These are phyloP conservation scores for Trichoderma parareesei DNA, from an alignment of 495 filamentous ascomycete genomes.

Conservation along the genomic window DNA sequence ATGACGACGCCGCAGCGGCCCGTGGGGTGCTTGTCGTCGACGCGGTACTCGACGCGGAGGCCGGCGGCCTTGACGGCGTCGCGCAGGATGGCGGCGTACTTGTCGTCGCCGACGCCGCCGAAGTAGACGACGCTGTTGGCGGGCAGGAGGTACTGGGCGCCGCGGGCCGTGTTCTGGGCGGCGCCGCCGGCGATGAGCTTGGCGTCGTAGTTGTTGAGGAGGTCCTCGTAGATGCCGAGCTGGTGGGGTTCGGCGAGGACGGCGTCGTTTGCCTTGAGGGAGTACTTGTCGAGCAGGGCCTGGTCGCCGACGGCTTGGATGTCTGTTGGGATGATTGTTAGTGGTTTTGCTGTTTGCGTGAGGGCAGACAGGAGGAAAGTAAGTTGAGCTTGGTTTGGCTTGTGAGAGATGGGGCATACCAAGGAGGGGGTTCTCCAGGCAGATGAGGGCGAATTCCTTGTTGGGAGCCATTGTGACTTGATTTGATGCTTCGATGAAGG, in stretches of 20 bases:
- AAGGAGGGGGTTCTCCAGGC: conserved; percentile 93
- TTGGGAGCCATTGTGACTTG: conserved; percentile 54
- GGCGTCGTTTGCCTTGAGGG: conserved; percentile 89
- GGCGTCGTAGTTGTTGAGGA: conserved; percentile 75
- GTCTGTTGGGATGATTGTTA: conserved; percentile 42
- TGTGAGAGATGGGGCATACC: conserved; percentile 47
- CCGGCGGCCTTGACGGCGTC: conserved; percentile 71
- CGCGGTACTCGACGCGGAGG: conserved; percentile 84
- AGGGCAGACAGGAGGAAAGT: background rate
- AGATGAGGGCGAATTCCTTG: conserved; percentile 75
- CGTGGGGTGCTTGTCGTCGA: conserved; percentile 72
- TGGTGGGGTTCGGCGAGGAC: conserved; percentile 94
- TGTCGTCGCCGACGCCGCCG: conserved; percentile 86
- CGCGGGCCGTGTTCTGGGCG: conserved; percentile 95
- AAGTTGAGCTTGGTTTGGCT: background rate
- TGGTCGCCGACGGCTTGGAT: conserved; percentile 81
- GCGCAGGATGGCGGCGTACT: conserved; percentile 77
- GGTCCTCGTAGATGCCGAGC: conserved; percentile 80
- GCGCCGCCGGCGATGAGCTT: conserved; percentile 95
- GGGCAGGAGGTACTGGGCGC: conserved; percentile 91
- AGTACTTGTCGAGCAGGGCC: conserved; percentile 82
- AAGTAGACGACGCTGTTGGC: conserved; percentile 83
- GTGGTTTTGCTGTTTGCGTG: background rate
- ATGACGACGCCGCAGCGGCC: conserved; percentile 95
- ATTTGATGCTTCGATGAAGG: background rate